Evolutionary conservation across 805 yeast species (phyloP).

Genomic region (Ogataea methanolica): DNA sequence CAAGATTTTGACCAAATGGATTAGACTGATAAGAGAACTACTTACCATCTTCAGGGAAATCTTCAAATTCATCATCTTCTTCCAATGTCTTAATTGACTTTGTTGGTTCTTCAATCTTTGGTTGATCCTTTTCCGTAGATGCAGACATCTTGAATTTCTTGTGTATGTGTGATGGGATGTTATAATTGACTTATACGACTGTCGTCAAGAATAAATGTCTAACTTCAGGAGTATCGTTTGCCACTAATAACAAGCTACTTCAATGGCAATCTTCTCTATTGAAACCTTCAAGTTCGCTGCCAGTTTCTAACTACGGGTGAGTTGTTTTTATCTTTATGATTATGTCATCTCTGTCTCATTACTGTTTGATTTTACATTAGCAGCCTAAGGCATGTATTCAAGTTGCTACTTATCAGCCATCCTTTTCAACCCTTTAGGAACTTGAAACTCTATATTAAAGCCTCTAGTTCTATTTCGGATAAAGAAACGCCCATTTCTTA

Average conservation of each 20-base stretch:
- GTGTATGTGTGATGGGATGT: not conserved
- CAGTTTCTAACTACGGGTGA: not conserved
- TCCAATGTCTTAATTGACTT: slow-evolving; percentile 65
- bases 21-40: slow-evolving; percentile 1
- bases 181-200: too few species aligned
- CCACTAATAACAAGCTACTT: not conserved
- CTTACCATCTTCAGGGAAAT: slow-evolving; percentile 80
- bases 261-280: not conserved
- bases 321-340: not conserved
- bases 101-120: slow-evolving; percentile 13
- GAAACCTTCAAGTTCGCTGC: not conserved
- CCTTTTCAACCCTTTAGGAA: too few species aligned
- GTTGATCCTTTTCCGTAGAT: slow-evolving; percentile 10
- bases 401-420: too few species aligned
- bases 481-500: too few species aligned
- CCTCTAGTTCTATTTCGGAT: too few species aligned
- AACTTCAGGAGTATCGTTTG: not conserved
- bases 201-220: not conserved
- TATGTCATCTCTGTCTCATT: too few species aligned
- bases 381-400: too few species aligned
- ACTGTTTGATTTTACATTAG: too few species aligned
- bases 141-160: not conserved
- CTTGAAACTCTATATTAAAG: too few species aligned
- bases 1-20: too few species aligned
- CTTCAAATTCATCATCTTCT: slow-evolving; percentile 97